A percentile compares a stretch with the other conserved stretches of the same genome.
phyloP scores from a whole-genome alignment of 306 rosid species.

The Comarum palustre region DNA sequence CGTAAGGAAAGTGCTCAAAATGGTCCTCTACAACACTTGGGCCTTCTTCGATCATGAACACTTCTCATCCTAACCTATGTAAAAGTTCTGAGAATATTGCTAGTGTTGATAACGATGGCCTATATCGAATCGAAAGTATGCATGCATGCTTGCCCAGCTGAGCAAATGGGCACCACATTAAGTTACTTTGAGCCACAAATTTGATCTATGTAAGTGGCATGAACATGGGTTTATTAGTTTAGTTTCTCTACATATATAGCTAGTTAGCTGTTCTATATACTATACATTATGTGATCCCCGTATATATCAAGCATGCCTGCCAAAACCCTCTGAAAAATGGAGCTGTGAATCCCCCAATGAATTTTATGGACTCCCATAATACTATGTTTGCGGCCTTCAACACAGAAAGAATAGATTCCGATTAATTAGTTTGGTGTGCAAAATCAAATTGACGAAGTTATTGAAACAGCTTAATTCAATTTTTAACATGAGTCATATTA shows the following conservation, averaged over 20 bases:
- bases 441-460: neutral
- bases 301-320: neutral
- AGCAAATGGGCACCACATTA: slow-evolving; percentile 14
- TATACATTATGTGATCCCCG: neutral
- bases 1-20: slow-evolving; percentile 7
- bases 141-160: neutral
- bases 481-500: no score
- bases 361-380: neutral
- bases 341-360: slow-evolving; percentile 11
- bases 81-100: neutral
- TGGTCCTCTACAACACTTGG: slow-evolving; percentile 11
- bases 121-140: neutral
- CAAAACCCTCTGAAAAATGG: neutral
- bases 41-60: neutral
- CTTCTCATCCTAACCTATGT: neutral
- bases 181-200: neutral
- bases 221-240: slow-evolving; percentile 5
- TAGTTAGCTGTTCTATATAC: neutral
- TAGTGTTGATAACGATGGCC: neutral
- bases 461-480: neutral
- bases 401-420: no score
- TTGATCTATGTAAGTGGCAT: neutral
- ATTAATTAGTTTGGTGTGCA: neutral
- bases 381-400: no score
- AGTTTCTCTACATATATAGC: neutral